Evolutionary conservation across 371 early-diverging fungal genomes (phyloP).

Genomic region (Mitosporidium daphniae): DNA sequence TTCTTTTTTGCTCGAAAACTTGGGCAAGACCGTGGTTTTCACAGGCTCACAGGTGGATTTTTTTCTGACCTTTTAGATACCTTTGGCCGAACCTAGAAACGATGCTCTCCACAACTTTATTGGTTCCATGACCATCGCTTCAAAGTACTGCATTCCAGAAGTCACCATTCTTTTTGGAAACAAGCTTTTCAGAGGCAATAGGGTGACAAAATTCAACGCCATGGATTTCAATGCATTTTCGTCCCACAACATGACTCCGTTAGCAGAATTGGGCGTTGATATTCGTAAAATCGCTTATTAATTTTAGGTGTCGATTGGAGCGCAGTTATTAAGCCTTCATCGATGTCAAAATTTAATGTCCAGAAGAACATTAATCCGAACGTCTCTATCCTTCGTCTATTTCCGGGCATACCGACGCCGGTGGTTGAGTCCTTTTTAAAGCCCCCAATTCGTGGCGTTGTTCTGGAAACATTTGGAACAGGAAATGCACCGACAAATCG

Average conservation of each 20-base stretch:
- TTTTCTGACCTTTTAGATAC: conserved; percentile 9
- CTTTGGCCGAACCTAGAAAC: conserved; percentile 69
- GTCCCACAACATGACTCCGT: conserved; percentile 49
- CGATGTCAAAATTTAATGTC: conserved; percentile 34
- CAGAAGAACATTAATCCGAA: conserved; percentile 39
- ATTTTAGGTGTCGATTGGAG: conserved; percentile 49
- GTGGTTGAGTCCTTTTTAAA: conserved; percentile 48
- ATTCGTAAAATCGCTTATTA: conserved; percentile 12
- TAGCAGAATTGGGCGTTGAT: conserved; percentile 61
- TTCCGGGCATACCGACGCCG: conserved; percentile 56
- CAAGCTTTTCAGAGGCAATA: conserved; percentile 66
- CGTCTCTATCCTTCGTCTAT: conserved; percentile 49
- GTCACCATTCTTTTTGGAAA: conserved; percentile 65
- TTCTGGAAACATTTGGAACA: conserved; percentile 71
- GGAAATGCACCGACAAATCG: conserved; percentile 70
- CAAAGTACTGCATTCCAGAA: conserved; percentile 86
- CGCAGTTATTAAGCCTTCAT: conserved; percentile 37
- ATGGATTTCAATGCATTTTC: conserved; percentile 79
- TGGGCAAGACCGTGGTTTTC: conserved; percentile 79
- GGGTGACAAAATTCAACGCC: conserved; percentile 58
- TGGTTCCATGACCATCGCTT: conserved; percentile 25
- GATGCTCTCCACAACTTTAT: conserved; percentile 78
- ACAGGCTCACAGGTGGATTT: conserved; percentile 53
- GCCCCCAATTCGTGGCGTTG: conserved; percentile 48
- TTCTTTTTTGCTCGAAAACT: conserved; percentile 65